Percentiles rank a stretch among this genome's conserved stretches.
These are phyloP conservation scores for Hypoxylon fuscum DNA, from an alignment of 495 filamentous ascomycete genomes.

Conservation along the genomic window DNA sequence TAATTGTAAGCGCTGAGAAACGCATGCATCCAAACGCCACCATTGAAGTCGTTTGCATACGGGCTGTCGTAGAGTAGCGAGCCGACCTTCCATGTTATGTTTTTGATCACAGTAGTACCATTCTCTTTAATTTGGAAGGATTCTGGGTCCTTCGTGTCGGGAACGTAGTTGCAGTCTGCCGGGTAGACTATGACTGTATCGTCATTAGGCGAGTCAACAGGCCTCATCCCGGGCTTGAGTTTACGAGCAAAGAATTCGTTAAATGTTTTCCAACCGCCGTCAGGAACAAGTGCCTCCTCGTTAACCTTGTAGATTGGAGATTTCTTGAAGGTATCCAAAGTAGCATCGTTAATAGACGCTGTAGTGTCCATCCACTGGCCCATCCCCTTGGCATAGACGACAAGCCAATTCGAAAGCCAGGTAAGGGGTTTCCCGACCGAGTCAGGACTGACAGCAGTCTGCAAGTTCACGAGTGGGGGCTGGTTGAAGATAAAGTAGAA, in stretches of 20 bases:
- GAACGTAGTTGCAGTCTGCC: slow-evolving; percentile 50
- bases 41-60: slow-evolving; percentile 45
- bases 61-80: slow-evolving; percentile 47
- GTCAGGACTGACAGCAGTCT: slow-evolving; percentile 36
- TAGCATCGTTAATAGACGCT: slow-evolving; percentile 35
- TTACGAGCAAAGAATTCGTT: slow-evolving; percentile 59
- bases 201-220: slow-evolving; percentile 48
- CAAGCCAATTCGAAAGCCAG: slow-evolving; percentile 47
- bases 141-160: slow-evolving; percentile 18
- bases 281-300: slow-evolving; percentile 36
- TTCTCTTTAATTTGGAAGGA: slow-evolving; percentile 46
- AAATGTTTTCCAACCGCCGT: slow-evolving; percentile 44
- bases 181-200: slow-evolving; percentile 47
- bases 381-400: slow-evolving; percentile 40
- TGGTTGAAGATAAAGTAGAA: slow-evolving; percentile 48
- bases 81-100: slow-evolving; percentile 50
- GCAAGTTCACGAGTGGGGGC: slow-evolving; percentile 21
- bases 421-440: slow-evolving; percentile 20
- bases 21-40: slow-evolving; percentile 54
- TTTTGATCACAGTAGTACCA: slow-evolving; percentile 53
- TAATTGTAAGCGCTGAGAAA: slow-evolving; percentile 57
- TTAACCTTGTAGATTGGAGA: slow-evolving; percentile 33
- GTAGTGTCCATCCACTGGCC: slow-evolving; percentile 45
- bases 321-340: slow-evolving; percentile 39
- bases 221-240: slow-evolving; percentile 48